Evolutionary conservation across 129 eudicot species (phyloP), one percentile per base, ranked within the genome.

Genomic region (Sambucus nigra): DNA sequence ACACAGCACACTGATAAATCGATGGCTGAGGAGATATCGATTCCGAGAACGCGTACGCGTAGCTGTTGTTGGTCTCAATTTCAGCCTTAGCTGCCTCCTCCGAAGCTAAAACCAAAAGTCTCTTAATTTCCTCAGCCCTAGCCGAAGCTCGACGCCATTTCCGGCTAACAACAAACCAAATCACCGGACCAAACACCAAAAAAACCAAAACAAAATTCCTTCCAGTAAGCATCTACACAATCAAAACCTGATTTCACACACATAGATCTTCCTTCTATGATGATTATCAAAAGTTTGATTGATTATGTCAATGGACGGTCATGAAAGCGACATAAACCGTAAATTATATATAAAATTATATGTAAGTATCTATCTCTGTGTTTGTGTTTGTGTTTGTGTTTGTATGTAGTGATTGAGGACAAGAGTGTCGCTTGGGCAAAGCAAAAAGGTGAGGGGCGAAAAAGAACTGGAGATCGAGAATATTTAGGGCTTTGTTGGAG

Each of bases 51-150:
- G 45, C 39, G 17, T 57, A 45, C 60, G 66, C 58, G 15, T 63
- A 67, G 4, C 55, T 59, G 35, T 16, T 66, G 24, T 60, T 59
- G 5, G 82, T 80, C 68, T 81, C 85, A 42, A 76, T 59, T 72
- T 83, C 94, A 24, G 64, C 88, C 67, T 85, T 68, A 39, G 70
- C 77, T 0, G 81, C 48, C 63, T 87, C 96, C 78, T 87, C 88
- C 2, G 86, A 63, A 7, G 80, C 94, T 69, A 71, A 61, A 49
- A 68, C 76, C 79, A 79, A 60, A 25, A 71, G 74, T 78, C 88
- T 42, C 59, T 17, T 69, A 66, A 87, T 63, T 78, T 87, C 94
- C 75, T 82, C 88, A 73, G 68, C 63, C 77, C 88, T 74, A 28
- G 70, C 88, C 62, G 57, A 78, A 47, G 65, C 57, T 6, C 60